phyloP scores from a whole-genome alignment of 2,329 filamentous ascomycete genomes.

The Penicillium capsulatum region DNA sequence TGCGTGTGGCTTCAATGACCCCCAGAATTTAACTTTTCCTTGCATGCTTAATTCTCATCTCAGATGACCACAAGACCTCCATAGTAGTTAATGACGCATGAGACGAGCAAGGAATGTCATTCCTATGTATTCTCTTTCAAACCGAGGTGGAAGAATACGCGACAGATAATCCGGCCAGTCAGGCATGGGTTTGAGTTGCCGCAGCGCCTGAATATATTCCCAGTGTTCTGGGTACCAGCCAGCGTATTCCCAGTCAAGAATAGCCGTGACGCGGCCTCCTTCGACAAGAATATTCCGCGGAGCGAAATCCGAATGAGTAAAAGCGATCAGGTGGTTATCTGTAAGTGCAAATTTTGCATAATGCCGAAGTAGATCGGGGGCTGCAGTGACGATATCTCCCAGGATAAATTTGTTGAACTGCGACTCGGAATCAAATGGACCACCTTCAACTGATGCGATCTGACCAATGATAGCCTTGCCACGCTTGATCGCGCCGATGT shows the following conservation, averaged over 20 bases:
- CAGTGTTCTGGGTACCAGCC: constrained; percentile 18
- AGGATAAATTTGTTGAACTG: constrained; percentile 22
- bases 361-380: constrained; percentile 12
- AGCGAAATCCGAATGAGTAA: constrained; percentile 17
- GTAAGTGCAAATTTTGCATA: constrained; percentile 15
- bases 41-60: too few relatives aligned
- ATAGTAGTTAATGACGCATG: too few relatives aligned
- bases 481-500: constrained; percentile 17
- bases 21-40: too few relatives aligned
- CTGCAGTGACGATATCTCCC: constrained; percentile 8
- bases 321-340: constrained; percentile 15
- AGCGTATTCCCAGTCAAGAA: constrained; percentile 17
- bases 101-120: constrained; percentile 6
- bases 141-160: constrained; percentile 13
- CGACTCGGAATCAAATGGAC: constrained; percentile 23
- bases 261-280: constrained; percentile 12
- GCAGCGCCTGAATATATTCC: constrained; percentile 14
- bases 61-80: too few relatives aligned
- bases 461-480: constrained; percentile 16
- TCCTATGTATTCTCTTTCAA: constrained; percentile 9
- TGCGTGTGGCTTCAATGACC: too few relatives aligned
- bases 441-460: constrained; percentile 13
- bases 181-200: constrained; percentile 9
- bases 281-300: constrained; percentile 18
- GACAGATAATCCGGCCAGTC: constrained; percentile 15